Evolutionary conservation across 352 stramenopile species (phyloP).

Genomic region (Phytophthora melonis): DNA sequence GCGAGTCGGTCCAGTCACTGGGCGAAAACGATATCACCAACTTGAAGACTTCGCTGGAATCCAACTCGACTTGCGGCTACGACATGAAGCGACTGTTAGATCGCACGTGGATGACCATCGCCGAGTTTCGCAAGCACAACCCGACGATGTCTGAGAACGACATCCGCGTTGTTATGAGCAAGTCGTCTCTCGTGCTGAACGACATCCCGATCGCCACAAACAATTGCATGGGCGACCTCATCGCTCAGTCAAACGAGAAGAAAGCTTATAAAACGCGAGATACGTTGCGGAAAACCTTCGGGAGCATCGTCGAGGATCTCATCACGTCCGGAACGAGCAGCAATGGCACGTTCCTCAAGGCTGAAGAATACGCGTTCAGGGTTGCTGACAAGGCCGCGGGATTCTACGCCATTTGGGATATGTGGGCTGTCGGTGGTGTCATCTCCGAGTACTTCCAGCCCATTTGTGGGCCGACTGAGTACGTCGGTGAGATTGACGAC

Average conservation of each 20-base stretch:
- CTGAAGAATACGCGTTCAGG: conserved; percentile 41
- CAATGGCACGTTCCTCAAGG: conserved; percentile 33
- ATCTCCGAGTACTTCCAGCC: conserved; percentile 56
- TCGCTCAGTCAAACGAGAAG: conserved; percentile 23
- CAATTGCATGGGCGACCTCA: conserved; percentile 43
- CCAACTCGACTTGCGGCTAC: conserved; percentile 30
- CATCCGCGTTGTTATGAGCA: conserved; percentile 31
- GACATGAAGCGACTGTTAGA: conserved; percentile 37
- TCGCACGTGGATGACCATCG: conserved; percentile 36
- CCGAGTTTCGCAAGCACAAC: conserved; percentile 25
- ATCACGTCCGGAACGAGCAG: conserved; percentile 42
- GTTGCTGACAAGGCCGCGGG: conserved; percentile 49
- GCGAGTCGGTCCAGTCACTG: conserved; percentile 23
- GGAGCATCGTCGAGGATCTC: conserved; percentile 49
- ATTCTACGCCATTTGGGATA: conserved; percentile 47
- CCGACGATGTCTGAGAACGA: conserved; percentile 29
- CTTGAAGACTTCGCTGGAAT: conserved; percentile 26
- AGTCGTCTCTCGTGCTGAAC: conserved; percentile 51
- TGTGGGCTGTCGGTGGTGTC: conserved; percentile 42
- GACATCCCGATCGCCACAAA: conserved; percentile 52
- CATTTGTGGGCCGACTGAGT: conserved; percentile 51
- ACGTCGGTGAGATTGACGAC: conserved; percentile 48
- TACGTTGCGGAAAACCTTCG: conserved; percentile 49
- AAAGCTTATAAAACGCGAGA: conserved; percentile 41
- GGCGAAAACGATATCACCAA: conserved; percentile 23